Evolutionary conservation across 140 eudicot species (phyloP).

Genomic region (Ambrosia hybrid): DNA sequence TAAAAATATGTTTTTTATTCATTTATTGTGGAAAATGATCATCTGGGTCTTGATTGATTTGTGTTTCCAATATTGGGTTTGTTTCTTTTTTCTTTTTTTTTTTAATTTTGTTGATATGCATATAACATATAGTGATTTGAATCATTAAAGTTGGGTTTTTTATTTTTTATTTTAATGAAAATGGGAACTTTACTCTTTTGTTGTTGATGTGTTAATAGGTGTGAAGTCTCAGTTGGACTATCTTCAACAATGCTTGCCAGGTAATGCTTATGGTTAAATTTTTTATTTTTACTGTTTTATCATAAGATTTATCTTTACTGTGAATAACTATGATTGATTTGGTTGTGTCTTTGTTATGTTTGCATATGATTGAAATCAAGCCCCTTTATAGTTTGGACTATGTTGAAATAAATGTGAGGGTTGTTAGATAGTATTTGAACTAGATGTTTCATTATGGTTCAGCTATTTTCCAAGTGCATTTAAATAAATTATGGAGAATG

Average conservation of each 20-base stretch:
- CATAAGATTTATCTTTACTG: conserved; percentile 4
- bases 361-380: conserved; percentile 14
- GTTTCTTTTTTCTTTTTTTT: conserved; percentile 25
- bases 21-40: conserved; percentile 10
- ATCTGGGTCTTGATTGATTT: conserved; percentile 39
- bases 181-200: not conserved
- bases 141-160: not conserved
- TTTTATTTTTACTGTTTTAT: conserved; percentile 2
- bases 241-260: conserved; percentile 93
- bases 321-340: not conserved
- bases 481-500: not conserved
- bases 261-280: conserved; percentile 36
- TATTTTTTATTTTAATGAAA: conserved; percentile 16
- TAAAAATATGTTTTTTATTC: conserved; percentile 14
- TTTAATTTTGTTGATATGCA: not conserved
- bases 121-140: conserved; percentile 5
- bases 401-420: not conserved
- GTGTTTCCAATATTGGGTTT: conserved; percentile 39
- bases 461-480: conserved; percentile 11
- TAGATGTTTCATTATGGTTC: not conserved
- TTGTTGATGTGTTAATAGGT: conserved; percentile 43
- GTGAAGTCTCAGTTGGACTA: conserved; percentile 89
- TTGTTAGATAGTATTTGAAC: conserved; percentile 8
- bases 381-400: conserved; percentile 17
- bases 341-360: conserved; percentile 2